Conservation (phyloP, 202 grass and related monocot genomes). For the Digitaria exilis region DNA sequence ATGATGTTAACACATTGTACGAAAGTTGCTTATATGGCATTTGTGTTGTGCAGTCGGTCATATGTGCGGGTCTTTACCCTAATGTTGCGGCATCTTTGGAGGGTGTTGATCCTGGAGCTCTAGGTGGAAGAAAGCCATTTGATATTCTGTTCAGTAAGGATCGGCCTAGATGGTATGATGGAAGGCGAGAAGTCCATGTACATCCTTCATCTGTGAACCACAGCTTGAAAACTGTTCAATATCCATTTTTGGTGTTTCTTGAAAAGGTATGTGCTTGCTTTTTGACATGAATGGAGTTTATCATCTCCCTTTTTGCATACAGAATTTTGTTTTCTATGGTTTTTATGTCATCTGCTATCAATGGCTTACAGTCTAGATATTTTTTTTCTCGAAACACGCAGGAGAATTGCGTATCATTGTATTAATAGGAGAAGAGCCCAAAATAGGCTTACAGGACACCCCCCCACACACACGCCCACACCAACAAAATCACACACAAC, state of each 20-base stretch:
- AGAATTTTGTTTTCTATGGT: conserved; percentile 3
- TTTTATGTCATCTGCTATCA: conserved; percentile 24
- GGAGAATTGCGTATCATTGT: too few relatives aligned
- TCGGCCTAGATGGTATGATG: conserved; percentile 83
- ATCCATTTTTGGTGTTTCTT: conserved; percentile 94
- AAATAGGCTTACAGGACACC: too few relatives aligned
- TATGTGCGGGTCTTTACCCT: conserved; percentile 94
- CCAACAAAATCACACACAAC: too few relatives aligned
- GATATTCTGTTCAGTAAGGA: conserved; percentile 62
- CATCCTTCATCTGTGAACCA: conserved; percentile 93
- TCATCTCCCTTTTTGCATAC: not conserved
- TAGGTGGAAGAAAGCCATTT: conserved; percentile 58
- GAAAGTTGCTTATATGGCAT: conserved; percentile 33
- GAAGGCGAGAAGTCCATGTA: conserved; percentile 89
- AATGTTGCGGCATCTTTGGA: conserved; percentile 90
- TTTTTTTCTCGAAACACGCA: too few relatives aligned
- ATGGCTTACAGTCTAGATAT: too few relatives aligned
- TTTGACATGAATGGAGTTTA: conserved; percentile 2
- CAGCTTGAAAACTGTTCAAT: conserved; percentile 68
- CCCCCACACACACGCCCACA: too few relatives aligned
- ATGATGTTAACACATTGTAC: conserved; percentile 13
- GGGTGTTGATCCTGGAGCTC: conserved; percentile 74
- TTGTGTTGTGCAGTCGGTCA: conserved; percentile 63
- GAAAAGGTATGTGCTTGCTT: conserved; percentile 73
- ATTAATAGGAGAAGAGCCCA: too few relatives aligned